Conservation (phyloP, 116 monocot species). For the Dioscorea cayenensis region DNA sequence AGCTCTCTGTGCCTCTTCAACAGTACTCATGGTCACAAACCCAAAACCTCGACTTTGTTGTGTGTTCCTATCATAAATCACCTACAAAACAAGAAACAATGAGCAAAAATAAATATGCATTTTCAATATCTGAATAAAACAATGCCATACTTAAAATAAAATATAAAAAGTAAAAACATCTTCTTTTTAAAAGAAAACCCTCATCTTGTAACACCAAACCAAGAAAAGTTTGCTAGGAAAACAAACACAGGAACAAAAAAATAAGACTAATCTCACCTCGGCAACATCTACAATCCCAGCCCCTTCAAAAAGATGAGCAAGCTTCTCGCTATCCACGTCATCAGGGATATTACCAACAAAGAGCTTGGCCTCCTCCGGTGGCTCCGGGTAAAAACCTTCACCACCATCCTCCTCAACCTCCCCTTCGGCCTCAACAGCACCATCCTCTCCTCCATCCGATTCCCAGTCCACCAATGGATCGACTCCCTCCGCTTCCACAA, state of each 20-base stretch:
- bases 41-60: conserved; percentile 92
- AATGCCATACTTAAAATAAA: neutral
- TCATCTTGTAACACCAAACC: neutral
- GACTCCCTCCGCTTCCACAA: conserved; percentile 17
- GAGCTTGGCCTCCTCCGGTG: conserved; percentile 78
- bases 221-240: neutral
- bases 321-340: conserved; percentile 67
- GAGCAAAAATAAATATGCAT: conserved; percentile 5
- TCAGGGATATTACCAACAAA: conserved; percentile 78
- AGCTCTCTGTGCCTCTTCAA: conserved; percentile 89
- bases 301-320: conserved; percentile 66
- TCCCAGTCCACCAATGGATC: conserved; percentile 12
- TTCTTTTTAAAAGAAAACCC: neutral
- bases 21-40: conserved; percentile 81
- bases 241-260: neutral
- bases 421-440: conserved; percentile 10
- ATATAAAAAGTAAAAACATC: too few relatives aligned
- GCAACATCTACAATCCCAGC: conserved; percentile 74
- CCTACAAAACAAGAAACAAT: conserved; percentile 25
- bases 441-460: conserved; percentile 12
- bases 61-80: conserved; percentile 74
- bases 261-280: conserved; percentile 36
- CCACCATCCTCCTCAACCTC: conserved; percentile 3
- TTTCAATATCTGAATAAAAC: neutral
- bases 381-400: conserved; percentile 47